Conservation (phyloP, 257 asterid genomes). For the Knoxia roxburghii region DNA sequence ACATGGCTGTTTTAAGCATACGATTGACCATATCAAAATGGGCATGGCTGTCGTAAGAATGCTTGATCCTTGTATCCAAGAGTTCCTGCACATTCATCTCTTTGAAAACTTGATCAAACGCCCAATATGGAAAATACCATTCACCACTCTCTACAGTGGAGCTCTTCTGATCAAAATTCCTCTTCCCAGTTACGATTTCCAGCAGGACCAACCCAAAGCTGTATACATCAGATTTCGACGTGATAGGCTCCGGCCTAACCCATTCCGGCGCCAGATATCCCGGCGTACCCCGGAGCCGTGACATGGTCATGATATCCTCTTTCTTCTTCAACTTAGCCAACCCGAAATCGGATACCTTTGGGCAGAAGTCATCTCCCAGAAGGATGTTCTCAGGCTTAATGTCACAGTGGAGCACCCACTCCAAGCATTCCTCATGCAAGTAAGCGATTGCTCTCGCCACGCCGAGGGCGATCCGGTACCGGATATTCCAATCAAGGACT, state of each 20-base stretch:
- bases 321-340: conserved; percentile 75
- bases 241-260: conserved; percentile 55
- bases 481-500: conserved; percentile 63
- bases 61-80: conserved; percentile 58
- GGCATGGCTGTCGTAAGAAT: conserved; percentile 41
- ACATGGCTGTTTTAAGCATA: conserved; percentile 84
- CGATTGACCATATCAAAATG: conserved; percentile 73
- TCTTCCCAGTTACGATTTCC: conserved; percentile 68
- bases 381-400: conserved; percentile 90
- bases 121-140: conserved; percentile 80
- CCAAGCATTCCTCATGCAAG: conserved; percentile 86
- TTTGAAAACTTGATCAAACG: conserved; percentile 61
- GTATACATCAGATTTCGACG: conserved; percentile 81
- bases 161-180: conserved; percentile 45
- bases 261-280: conserved; percentile 96
- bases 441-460: conserved; percentile 90
- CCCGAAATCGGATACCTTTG: conserved; percentile 87
- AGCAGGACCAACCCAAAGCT: conserved; percentile 73
- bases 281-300: conserved; percentile 62
- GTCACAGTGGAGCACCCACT: conserved; percentile 89
- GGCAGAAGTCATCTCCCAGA: conserved; percentile 81
- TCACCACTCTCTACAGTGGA: conserved; percentile 57
- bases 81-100: conserved; percentile 68
- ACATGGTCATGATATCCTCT: conserved; percentile 57
- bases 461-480: conserved; percentile 77